Evolutionary conservation across 441 rosid genomes (phyloP).

Genomic region (Aquilaria agallochum): DNA sequence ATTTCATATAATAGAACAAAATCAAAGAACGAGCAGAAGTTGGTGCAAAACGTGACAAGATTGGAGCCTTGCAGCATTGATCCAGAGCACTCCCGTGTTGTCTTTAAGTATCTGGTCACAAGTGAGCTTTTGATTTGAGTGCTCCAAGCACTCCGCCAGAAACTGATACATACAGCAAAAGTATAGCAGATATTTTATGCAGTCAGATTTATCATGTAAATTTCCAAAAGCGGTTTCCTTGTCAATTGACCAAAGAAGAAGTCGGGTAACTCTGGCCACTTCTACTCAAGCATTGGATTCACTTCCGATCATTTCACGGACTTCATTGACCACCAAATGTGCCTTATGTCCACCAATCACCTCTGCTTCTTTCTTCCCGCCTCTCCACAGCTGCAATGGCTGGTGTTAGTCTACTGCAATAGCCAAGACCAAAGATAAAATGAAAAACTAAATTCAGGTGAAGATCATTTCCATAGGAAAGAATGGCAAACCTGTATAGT

Average conservation of each 20-base stretch:
- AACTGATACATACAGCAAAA: no score
- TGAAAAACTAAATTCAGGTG: slow-evolving; percentile 7
- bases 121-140: no score
- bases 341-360: slow-evolving; percentile 87
- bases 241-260: slow-evolving; percentile 13
- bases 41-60: no score
- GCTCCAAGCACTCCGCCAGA: no score
- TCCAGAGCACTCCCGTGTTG: no score
- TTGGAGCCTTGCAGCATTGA: no score
- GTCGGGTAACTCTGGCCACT: slow-evolving; percentile 20
- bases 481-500: slow-evolving; percentile 59
- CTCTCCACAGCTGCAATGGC: slow-evolving; percentile 63
- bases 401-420: no score
- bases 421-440: background rate
- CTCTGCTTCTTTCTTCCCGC: slow-evolving; percentile 64
- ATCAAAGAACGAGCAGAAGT: no score
- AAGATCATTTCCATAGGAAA: slow-evolving; percentile 3
- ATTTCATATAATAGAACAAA: no score
- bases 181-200: background rate
- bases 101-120: no score
- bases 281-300: slow-evolving; percentile 23
- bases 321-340: slow-evolving; percentile 63
- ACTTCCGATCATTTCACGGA: slow-evolving; percentile 70
- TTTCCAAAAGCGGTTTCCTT: background rate
- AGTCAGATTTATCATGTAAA: background rate